Evolutionary conservation across 139 green algal genomes (phyloP).

Genomic region (Spirogloea muscicola): DNA sequence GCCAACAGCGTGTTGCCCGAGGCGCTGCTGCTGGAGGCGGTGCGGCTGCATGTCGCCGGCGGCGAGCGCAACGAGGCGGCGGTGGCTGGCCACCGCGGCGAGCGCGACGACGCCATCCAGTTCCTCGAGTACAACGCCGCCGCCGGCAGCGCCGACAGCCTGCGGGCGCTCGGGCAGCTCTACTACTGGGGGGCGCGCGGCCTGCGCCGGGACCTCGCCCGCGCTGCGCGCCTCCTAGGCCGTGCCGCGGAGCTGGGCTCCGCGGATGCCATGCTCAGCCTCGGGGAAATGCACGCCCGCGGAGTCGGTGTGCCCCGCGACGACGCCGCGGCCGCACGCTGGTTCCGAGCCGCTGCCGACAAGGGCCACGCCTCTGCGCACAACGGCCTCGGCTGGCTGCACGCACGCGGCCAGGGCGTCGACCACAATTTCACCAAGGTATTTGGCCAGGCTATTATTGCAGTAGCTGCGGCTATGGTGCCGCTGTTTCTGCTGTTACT

Average conservation of each 20-base stretch:
- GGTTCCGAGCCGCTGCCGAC: constrained; percentile 8
- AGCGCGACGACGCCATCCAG: constrained; percentile 46
- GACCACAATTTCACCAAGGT: constrained; percentile 3
- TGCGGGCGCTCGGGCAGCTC: constrained; percentile 17
- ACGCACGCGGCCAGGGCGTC: neutral
- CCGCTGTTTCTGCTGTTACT: constrained; percentile 4
- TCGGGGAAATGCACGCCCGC: constrained; percentile 41
- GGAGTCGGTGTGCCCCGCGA: constrained; percentile 32
- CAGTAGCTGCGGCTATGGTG: neutral
- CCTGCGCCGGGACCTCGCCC: constrained; percentile 25
- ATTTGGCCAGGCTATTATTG: neutral
- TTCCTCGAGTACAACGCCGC: constrained; percentile 26
- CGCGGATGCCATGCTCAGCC: constrained; percentile 9
- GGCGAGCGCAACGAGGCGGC: constrained; percentile 30
- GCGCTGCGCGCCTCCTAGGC: neutral
- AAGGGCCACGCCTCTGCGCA: neutral
- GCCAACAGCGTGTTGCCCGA: neutral
- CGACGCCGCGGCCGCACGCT: constrained; percentile 1
- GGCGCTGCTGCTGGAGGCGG: constrained; percentile 30
- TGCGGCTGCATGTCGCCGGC: constrained; percentile 10
- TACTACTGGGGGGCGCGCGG: constrained; percentile 44
- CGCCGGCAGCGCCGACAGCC: constrained; percentile 4
- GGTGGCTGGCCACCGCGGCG: constrained; percentile 21
- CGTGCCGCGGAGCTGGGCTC: neutral
- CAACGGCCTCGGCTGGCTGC: constrained; percentile 33